phyloP scores from a whole-genome alignment of 225 moss, liverwort and hornwort species.

The Bryoerythrophyllum caledonicum region DNA sequence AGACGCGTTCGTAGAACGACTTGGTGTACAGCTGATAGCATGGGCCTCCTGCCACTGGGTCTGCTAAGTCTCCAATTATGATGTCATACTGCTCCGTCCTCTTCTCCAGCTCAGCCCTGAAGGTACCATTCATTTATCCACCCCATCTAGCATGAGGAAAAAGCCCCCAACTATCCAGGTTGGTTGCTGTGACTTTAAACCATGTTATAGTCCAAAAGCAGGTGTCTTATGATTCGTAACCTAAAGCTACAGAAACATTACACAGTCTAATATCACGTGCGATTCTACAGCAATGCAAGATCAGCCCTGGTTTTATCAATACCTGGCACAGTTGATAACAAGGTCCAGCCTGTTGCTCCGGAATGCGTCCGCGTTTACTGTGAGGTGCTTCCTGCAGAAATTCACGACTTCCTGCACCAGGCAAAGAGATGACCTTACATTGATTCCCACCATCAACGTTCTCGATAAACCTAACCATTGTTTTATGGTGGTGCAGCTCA shows the following conservation, averaged over 20 bases:
- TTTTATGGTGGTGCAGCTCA: too few relatives aligned
- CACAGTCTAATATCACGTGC: too few relatives aligned
- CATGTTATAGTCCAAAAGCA: too few relatives aligned
- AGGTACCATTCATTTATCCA: not conserved
- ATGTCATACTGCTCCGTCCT: conserved; percentile 83
- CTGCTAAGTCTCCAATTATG: conserved; percentile 89
- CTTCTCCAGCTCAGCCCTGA: conserved; percentile 83
- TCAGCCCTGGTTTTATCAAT: too few relatives aligned
- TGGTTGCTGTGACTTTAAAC: too few relatives aligned
- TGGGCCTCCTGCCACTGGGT: conserved; percentile 94
- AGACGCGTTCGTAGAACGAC: conserved; percentile 71
- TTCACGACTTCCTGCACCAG: conserved; percentile 82
- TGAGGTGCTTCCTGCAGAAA: conserved; percentile 77
- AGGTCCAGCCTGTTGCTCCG: conserved; percentile 64
- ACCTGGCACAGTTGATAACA: conserved; percentile 89
- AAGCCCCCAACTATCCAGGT: too few relatives aligned
- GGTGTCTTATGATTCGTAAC: too few relatives aligned
- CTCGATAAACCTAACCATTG: too few relatives aligned
- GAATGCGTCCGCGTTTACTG: conserved; percentile 72
- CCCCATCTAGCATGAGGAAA: not conserved
- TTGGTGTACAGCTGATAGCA: conserved; percentile 88
- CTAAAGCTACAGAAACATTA: too few relatives aligned
- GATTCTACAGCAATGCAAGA: too few relatives aligned
- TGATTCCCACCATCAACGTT: too few relatives aligned
- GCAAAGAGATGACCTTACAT: not conserved